Evolutionary conservation across 2,329 filamentous ascomycete species (phyloP), one percentile per base, ranked within the genome.

Genomic region (Diplodia seriata): DNA sequence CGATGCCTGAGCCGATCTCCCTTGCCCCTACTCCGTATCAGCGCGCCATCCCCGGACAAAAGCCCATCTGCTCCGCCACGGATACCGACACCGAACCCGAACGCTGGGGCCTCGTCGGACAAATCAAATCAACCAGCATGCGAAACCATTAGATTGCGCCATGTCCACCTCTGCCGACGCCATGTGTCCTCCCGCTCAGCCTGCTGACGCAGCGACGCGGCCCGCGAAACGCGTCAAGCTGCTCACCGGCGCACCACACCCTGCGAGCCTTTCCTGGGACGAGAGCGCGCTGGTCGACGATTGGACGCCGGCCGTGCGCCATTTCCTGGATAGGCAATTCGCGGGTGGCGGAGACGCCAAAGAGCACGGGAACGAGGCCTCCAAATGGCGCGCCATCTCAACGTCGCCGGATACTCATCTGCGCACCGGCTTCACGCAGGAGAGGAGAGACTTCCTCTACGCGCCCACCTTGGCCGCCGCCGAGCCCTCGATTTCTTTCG

Each of bases 211-310:
- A 6, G 18, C 54, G n/a, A 15, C 1, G 20, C 56, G 61, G 49
- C 67, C 69, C 69, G 33, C 49, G 15, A 64, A 43, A 38, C 61
- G 61, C 47, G 77, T 80, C 72, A 83, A 87, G 65, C 82, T 87
- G 69, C 77, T 89, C 67, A 82, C 85, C 66, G 90, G 90, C 29
- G 88, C 90, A n/a, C 90, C 90, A 2, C 77, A 83, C 40, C 74
- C 79, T 36, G 78, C 77, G 11, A 77, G 80, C 29, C 81, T 92
- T 26, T 77, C 83, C 50, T 91, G 89, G 86, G 76, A 83, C 55
- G 75, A 84, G 14, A 72, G 78, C 1, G 72, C 75, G n/a, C 81
- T 92, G 49, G 78, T 88, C 20, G 73, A 82, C 8, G 74, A 75
- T 14, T 86, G 86, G 71, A 72, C 77, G 12, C 76, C 77, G 1